Base-by-base conservation (phyloP, 1,284 basidiomycete species). In the Rhodotorula sp. region DNA sequence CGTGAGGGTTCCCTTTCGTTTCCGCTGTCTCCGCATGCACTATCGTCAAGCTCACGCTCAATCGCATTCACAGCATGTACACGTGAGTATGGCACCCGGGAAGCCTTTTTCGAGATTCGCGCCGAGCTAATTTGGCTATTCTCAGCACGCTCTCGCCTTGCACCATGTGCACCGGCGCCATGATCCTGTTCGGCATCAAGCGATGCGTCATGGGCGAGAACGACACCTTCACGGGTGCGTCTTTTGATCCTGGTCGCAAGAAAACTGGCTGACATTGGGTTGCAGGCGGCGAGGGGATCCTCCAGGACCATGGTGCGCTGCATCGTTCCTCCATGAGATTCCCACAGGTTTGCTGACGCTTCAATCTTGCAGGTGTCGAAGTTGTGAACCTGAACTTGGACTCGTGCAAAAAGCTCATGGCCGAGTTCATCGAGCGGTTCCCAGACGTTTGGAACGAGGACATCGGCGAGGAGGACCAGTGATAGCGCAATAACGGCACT, bases 181-280 rank as follows among this genome's bases (percentile, higher is more conserved):
- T 75, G 61, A 61, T 76, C 23, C 65, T 64, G 10, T 68, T 63
- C 52, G 61, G 56, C 44, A 66, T 61, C 70, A 58, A 68, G 61
- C 59, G 56, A 8, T 76, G 77, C 41, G 78, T 79, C 5, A 79
- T 79, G 67, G 78, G 78, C 9, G 78, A 79, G 71, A 79, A 79
- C 66, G 77, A 77, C 7, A 79, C 77, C 1, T 79, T 78, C 50
- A 50, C 73, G n/a, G 77, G 70, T 67, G 25, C 52, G 64, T 64
- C 2, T 21, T 4, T 16, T 34, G 34, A 34, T 34, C 34, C 34
- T 12, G 5, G 4, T 10, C 27, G 34, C 14, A n/a, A 10, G 12
- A 21, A 5, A 4, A 17, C 2, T 21, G 34, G 34, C 34, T 34
- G 34, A 34, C 34, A 34, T 34, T 34, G 34, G 2, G 34, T 34